A percentile compares a stretch with the other conserved stretches of the same genome.
Evolutionary conservation across 2,329 filamentous ascomycete genomes (phyloP).

Genomic region (Parafenestella ontariensis): DNA sequence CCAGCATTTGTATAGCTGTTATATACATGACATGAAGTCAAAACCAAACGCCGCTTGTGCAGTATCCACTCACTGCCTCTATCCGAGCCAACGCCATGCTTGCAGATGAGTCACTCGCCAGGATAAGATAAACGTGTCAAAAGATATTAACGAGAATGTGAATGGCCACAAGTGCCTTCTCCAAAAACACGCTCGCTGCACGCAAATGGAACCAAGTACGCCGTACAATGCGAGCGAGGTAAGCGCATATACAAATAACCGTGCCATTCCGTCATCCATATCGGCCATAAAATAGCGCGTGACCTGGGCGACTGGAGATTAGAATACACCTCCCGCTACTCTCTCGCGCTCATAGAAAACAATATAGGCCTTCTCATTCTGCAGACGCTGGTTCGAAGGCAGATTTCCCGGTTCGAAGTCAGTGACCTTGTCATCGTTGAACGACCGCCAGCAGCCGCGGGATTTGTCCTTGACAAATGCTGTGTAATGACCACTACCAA

Average conservation of each 20-base stretch:
- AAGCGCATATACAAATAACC: not conserved
- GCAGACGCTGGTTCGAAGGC: slow-evolving; percentile 57
- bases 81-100: slow-evolving; percentile 9
- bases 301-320: slow-evolving; percentile 1
- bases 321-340: slow-evolving; percentile 41
- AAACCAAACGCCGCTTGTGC: not conserved
- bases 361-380: slow-evolving; percentile 70
- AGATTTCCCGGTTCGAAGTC: slow-evolving; percentile 65
- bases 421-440: slow-evolving; percentile 61
- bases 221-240: not conserved
- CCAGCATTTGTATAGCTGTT: not conserved
- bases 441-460: slow-evolving; percentile 65
- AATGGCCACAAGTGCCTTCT: not conserved
- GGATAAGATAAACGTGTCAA: not conserved
- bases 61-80: not conserved
- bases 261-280: not conserved
- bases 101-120: slow-evolving; percentile 10
- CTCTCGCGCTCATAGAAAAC: slow-evolving; percentile 65
- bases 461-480: slow-evolving; percentile 62
- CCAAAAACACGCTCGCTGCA: not conserved
- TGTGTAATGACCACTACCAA: slow-evolving; percentile 81
- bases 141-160: not conserved
- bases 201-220: not conserved
- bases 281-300: not conserved
- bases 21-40: not conserved